Percentiles rank a stretch among this genome's conserved stretches.
Conservation (phyloP, 2,329 filamentous ascomycete genomes). For the Akanthomyces lecanii region DNA sequence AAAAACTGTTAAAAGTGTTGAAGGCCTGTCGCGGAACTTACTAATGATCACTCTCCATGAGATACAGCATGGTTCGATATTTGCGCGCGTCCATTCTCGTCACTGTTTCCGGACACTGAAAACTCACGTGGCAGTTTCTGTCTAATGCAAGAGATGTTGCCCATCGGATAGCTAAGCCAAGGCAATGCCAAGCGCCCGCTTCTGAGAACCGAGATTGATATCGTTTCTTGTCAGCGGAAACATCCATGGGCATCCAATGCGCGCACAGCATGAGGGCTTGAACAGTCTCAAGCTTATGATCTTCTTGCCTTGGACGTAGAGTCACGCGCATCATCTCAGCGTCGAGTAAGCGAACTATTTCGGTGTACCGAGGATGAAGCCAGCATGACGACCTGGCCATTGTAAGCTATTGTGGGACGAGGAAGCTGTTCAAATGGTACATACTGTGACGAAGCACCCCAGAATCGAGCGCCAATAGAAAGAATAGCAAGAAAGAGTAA, state of each 20-base stretch:
- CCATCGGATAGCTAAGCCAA: not conserved
- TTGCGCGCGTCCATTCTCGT: not conserved
- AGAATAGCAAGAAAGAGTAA: not conserved
- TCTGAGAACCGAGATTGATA: not conserved
- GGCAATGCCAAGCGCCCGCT: not conserved
- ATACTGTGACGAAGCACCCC: not conserved
- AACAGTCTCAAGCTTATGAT: not conserved
- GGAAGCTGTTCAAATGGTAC: not conserved
- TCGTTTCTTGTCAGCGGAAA: not conserved
- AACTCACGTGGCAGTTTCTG: not conserved
- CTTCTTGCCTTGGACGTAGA: constrained; percentile 1
- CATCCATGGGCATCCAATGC: not conserved
- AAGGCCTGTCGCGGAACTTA: not conserved
- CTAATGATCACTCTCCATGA: constrained; percentile 5
- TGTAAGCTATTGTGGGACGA: not conserved
- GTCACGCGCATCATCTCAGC: constrained; percentile 7
- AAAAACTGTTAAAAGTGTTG: not conserved
- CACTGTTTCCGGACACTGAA: not conserved
- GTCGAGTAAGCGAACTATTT: not conserved
- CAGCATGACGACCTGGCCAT: not conserved
- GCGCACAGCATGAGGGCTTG: not conserved
- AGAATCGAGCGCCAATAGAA: not conserved
- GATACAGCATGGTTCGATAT: not conserved
- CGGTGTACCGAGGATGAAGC: not conserved
- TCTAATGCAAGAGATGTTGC: not conserved